A percentile compares a stretch with the other conserved stretches of the same genome.
Conservation (phyloP, 257 asterid genomes). For the Solanum stenotomum region DNA sequence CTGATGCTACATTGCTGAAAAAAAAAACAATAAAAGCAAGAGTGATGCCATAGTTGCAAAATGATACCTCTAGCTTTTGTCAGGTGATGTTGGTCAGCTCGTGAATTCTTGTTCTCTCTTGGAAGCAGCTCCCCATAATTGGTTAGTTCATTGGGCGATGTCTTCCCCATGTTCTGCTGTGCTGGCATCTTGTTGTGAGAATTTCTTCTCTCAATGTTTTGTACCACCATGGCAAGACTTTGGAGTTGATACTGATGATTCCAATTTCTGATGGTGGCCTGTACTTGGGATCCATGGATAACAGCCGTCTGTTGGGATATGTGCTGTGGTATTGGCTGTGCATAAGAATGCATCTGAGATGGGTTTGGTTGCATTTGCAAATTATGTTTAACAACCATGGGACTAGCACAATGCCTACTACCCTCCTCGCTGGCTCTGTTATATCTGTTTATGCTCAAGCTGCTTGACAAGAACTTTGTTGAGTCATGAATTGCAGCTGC, state of each 20-base stretch:
- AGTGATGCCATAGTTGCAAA: neutral
- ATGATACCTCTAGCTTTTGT: constrained; percentile 43
- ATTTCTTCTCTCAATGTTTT: constrained; percentile 19
- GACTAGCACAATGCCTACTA: neutral
- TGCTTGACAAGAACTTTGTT: constrained; percentile 19
- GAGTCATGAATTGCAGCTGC: constrained; percentile 16
- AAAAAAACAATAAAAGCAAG: neutral
- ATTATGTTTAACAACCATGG: constrained; percentile 12
- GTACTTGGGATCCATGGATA: constrained; percentile 16
- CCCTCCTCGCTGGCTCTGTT: neutral
- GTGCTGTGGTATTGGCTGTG: constrained; percentile 20
- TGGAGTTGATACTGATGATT: constrained; percentile 17
- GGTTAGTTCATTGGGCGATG: constrained; percentile 23
- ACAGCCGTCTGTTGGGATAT: constrained; percentile 12
- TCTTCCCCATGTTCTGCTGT: constrained; percentile 14
- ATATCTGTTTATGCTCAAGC: constrained; percentile 12
- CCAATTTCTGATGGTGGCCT: constrained; percentile 18
- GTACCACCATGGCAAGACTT: constrained; percentile 7
- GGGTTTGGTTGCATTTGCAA: constrained; percentile 18
- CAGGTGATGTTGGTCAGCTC: constrained; percentile 16
- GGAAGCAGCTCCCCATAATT: constrained; percentile 16
- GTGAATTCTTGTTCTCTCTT: constrained; percentile 18
- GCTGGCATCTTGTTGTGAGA: constrained; percentile 11
- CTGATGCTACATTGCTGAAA: neutral
- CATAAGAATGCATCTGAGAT: constrained; percentile 12